A percentile compares a stretch with the other conserved stretches of the same genome.
Conservation (phyloP, 73 alveolate genomes). For the Paramecium sexaurelia region DNA sequence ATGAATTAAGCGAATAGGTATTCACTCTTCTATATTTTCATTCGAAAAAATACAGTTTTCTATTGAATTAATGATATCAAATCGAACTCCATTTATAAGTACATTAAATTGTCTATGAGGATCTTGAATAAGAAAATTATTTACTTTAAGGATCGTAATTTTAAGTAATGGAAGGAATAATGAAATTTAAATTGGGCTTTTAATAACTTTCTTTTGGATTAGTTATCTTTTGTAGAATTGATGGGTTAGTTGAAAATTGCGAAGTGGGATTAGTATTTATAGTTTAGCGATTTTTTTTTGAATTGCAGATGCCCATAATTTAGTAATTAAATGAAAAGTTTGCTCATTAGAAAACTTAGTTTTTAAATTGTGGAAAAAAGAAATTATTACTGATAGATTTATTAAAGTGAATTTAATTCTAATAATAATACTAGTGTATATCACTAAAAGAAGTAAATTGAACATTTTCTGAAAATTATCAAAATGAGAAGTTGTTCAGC, state of each 20-base stretch:
- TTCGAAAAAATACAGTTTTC: background rate
- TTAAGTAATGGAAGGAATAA: background rate
- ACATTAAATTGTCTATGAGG: constrained; percentile 43
- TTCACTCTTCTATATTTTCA: background rate
- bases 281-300: background rate
- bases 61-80: background rate
- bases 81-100: background rate
- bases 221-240: background rate
- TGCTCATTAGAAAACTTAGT: background rate
- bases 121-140: background rate
- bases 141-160: background rate
- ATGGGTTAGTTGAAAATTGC: background rate
- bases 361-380: background rate
- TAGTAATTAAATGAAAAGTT: background rate
- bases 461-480: background rate
- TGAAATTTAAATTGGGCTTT: background rate
- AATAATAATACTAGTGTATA: too few species aligned
- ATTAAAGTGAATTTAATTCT: too few species aligned
- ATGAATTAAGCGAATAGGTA: background rate
- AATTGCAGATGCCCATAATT: background rate
- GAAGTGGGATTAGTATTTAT: background rate
- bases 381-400: background rate
- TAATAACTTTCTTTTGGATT: background rate
- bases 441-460: too few species aligned
- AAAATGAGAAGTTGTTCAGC: background rate